A percentile compares a stretch with the other conserved stretches of the same genome.
Conservation (phyloP, 106 monocot genomes). For the Cymbidium sinense region DNA sequence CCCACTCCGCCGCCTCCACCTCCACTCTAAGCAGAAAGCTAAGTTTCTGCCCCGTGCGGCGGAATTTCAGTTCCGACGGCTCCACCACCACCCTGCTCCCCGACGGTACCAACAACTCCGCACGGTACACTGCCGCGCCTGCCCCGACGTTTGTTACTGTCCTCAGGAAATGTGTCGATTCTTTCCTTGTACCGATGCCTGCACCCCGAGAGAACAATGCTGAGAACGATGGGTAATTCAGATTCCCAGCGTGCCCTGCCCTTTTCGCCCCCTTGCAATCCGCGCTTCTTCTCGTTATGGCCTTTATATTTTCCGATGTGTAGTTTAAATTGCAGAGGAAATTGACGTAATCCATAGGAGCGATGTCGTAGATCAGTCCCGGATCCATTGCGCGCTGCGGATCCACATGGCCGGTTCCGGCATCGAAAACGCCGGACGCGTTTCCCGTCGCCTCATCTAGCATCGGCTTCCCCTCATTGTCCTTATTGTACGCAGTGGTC, state of each 20-base stretch:
- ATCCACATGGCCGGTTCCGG: constrained; percentile 77
- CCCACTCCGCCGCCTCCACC: constrained; percentile 12
- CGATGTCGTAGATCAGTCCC: constrained; percentile 68
- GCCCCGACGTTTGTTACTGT: constrained; percentile 71
- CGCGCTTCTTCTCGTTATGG: constrained; percentile 48
- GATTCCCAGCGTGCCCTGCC: constrained; percentile 64
- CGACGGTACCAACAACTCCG: constrained; percentile 31
- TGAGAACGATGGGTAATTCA: constrained; percentile 77
- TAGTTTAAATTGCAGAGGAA: constrained; percentile 89
- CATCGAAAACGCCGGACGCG: constrained; percentile 48
- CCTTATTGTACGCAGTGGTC: constrained; percentile 73
- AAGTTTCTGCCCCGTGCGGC: constrained; percentile 52
- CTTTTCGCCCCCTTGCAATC: constrained; percentile 49
- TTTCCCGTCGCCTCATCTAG: constrained; percentile 66
- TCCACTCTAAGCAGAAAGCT: constrained; percentile 51
- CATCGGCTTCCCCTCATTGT: constrained; percentile 50
- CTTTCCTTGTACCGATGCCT: constrained; percentile 13
- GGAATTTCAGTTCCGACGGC: constrained; percentile 41
- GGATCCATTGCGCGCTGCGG: constrained; percentile 78
- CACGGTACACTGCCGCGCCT: constrained; percentile 33
- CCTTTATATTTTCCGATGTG: constrained; percentile 50
- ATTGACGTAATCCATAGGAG: constrained; percentile 49
- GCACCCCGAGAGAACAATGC: constrained; percentile 28
- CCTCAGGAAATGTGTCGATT: constrained; percentile 63
- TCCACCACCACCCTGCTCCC: constrained; percentile 45